Evolutionary conservation across 345 rosid species (phyloP).

Genomic region (Gossypium ekmanianum): DNA sequence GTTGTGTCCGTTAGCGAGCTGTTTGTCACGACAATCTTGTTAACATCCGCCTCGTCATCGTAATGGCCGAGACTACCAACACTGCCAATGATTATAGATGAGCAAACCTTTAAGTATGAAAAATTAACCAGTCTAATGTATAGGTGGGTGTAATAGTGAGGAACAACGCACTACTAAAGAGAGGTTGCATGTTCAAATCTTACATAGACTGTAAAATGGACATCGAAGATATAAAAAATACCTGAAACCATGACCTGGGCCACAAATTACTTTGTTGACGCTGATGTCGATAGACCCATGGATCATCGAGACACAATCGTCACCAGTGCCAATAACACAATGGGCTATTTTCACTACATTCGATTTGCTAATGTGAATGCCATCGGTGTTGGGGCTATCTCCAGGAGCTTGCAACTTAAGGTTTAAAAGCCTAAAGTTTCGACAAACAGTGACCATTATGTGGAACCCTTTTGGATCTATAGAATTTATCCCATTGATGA

Average conservation of each 20-base stretch:
- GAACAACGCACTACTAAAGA: too few relatives aligned
- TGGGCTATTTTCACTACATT: constrained; percentile 33
- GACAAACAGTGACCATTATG: constrained; percentile 28
- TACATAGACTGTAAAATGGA: too few relatives aligned
- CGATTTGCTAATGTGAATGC: constrained; percentile 62
- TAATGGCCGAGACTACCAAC: constrained; percentile 70
- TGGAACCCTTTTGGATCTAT: constrained; percentile 69
- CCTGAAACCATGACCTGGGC: not conserved
- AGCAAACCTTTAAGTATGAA: not conserved
- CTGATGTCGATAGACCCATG: constrained; percentile 45
- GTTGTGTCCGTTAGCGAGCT: constrained; percentile 39
- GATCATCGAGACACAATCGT: constrained; percentile 56
- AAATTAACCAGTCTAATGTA: too few relatives aligned
- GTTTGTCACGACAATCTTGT: constrained; percentile 33
- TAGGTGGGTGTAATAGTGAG: too few relatives aligned
- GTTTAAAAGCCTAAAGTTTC: constrained; percentile 28
- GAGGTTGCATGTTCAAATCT: too few relatives aligned
- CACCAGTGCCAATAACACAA: constrained; percentile 43
- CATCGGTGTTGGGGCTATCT: constrained; percentile 68
- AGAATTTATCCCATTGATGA: constrained; percentile 39
- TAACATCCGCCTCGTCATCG: constrained; percentile 41
- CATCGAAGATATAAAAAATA: not conserved
- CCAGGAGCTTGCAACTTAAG: constrained; percentile 40
- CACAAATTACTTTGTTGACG: constrained; percentile 41
- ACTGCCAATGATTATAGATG: constrained; percentile 27